Evolutionary conservation across 148 eudicot species (phyloP), one percentile per base, ranked within the genome.

Genomic region (Rhododendron ferrugineum): DNA sequence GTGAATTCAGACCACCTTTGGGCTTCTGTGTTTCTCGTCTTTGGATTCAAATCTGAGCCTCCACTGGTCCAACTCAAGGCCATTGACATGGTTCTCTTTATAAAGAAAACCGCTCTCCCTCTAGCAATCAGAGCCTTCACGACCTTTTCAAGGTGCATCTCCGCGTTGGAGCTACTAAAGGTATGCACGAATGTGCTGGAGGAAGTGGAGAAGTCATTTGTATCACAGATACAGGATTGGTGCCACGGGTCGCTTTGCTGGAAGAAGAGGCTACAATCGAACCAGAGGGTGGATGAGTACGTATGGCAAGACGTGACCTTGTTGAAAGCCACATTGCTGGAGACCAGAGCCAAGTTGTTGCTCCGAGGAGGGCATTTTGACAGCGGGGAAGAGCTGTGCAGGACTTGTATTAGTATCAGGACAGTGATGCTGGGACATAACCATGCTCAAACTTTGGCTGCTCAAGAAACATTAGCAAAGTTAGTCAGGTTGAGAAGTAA

Each of bases 271-370:
- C 72, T 90, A 80, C 88, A 87, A 37, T 80, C 87, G 0, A 87
- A 86, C 54, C 87, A 92, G 85, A 93, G 91, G 84, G 94, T 95
- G 77, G 98, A 95, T 22, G 98, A 95, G 90, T 90, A 93, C 54
- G 95, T 94, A 2, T 95, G 98, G 98, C 95, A 94, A 88, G 97
- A 95, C 54, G 98, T 95, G 83, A 94, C 98, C 15, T 86, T 95
- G 85, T 86, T 94, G 83, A 95, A 95, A 85, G 98, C 98, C 28
- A 91, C 96, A 11, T 74, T 95, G 87, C 86, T 95, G 80, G 98
- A 94, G 89, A 94, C 96, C 20, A 90, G 98, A 84, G 95, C 97
- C 2, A 94, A 92, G 87, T 80, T 95, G 89, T 83, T 95, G 90
- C 86, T 95, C 30, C 88, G 98, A 86, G 98, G 98, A 22, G 98